Percentiles rank a stretch among this genome's conserved stretches.
These are phyloP conservation scores for Russula sp. DNA, from an alignment of 768 basidiomycete species.

Conservation along the genomic window DNA sequence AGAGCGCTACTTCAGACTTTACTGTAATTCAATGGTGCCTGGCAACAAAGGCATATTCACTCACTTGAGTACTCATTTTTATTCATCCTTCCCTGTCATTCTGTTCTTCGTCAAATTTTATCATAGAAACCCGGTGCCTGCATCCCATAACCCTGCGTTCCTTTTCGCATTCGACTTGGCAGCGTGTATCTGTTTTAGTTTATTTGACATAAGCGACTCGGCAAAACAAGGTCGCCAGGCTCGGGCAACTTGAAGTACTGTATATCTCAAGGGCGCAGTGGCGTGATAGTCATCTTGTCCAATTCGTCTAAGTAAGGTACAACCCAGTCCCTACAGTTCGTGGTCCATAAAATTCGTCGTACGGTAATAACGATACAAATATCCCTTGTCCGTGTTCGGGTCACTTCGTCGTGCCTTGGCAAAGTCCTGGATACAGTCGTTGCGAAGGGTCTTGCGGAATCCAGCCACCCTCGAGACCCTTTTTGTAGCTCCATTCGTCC, in stretches of 20 bases:
- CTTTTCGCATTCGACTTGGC: not conserved
- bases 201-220: not conserved
- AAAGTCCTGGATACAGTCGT: constrained; percentile 58
- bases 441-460: constrained; percentile 67
- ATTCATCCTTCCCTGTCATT: not conserved
- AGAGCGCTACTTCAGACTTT: too few relatives aligned
- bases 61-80: too few relatives aligned
- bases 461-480: constrained; percentile 70
- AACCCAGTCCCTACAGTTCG: not conserved
- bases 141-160: not conserved
- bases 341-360: not conserved
- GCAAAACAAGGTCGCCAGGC: not conserved
- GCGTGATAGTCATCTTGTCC: not conserved
- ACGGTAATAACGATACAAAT: not conserved
- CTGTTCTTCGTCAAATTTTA: not conserved
- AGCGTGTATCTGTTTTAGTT: too few relatives aligned
- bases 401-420: constrained; percentile 26
- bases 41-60: too few relatives aligned
- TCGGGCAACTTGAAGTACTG: not conserved
- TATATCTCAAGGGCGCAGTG: not conserved
- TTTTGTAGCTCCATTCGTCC: constrained; percentile 74
- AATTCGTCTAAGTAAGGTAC: not conserved
- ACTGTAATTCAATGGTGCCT: too few relatives aligned
- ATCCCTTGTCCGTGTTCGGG: not conserved
- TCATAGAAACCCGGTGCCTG: not conserved